A percentile compares a stretch with the other conserved stretches of the same genome.
Evolutionary conservation across 169 alveolate genomes (phyloP).

Genomic region (Cryptosporidium ryanae): DNA sequence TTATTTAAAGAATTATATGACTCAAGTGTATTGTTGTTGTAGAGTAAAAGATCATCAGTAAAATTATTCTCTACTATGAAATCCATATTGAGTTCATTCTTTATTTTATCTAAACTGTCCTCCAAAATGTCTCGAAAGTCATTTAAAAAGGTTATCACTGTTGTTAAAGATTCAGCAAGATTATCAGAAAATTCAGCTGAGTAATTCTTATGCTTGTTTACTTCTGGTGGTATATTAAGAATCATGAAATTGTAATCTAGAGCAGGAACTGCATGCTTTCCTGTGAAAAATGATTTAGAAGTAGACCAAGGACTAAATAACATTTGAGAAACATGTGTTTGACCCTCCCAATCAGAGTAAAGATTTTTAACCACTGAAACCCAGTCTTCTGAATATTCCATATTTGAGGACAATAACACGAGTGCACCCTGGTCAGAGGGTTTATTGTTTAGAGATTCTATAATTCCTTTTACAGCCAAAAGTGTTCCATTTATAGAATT

Average conservation of each 20-base stretch:
- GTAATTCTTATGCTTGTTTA: not conserved
- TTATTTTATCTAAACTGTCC: not conserved
- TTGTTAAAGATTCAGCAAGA: slow-evolving; percentile 4
- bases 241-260: slow-evolving; percentile 47
- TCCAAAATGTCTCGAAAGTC: not conserved
- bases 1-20: slow-evolving; percentile 11
- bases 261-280: slow-evolving; percentile 34
- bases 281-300: slow-evolving; percentile 26
- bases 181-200: slow-evolving; percentile 4
- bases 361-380: not conserved
- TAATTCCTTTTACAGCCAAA: slow-evolving; percentile 21
- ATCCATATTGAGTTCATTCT: slow-evolving; percentile 8
- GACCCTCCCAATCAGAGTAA: slow-evolving; percentile 26
- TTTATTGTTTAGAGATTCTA: slow-evolving; percentile 8
- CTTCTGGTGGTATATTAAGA: slow-evolving; percentile 51
- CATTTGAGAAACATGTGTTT: slow-evolving; percentile 40
- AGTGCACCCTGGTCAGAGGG: slow-evolving; percentile 23
- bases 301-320: slow-evolving; percentile 33
- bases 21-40: not conserved
- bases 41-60: slow-evolving; percentile 5
- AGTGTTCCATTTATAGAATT: slow-evolving; percentile 42
- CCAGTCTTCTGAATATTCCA: slow-evolving; percentile 36
- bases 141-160: slow-evolving; percentile 9
- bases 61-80: slow-evolving; percentile 17
- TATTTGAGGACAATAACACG: slow-evolving; percentile 11